Conservation (phyloP, 2,329 filamentous ascomycete species). For the Beauveria bassiana region DNA sequence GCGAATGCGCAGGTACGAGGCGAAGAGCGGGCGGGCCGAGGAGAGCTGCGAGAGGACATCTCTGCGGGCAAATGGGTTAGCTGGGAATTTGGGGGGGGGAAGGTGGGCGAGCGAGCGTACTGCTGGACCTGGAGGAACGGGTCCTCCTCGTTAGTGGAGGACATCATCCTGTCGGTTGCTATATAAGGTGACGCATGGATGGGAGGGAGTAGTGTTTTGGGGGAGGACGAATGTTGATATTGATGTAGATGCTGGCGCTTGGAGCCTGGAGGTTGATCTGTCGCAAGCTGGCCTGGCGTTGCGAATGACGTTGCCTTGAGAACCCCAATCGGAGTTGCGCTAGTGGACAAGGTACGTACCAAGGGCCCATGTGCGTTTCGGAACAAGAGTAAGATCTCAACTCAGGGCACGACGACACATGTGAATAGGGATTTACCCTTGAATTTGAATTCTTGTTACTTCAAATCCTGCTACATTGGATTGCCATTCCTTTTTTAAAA, state of each 20-base stretch:
- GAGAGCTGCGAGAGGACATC: conserved; percentile 82
- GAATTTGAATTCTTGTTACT: not conserved
- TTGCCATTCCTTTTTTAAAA: no score
- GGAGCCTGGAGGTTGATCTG: conserved; percentile 11
- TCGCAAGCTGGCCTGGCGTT: conserved; percentile 14
- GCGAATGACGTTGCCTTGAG: conserved; percentile 24
- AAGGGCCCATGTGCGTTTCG: not conserved
- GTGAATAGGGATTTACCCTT: not conserved
- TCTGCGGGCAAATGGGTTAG: conserved; percentile 36
- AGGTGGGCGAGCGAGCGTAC: conserved; percentile 35
- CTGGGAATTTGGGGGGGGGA: not conserved
- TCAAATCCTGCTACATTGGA: not conserved
- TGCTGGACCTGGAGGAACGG: conserved; percentile 67
- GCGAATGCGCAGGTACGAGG: conserved; percentile 91
- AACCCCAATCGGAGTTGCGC: not conserved
- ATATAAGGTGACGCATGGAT: conserved; percentile 16
- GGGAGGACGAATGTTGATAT: not conserved
- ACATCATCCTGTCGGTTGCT: conserved; percentile 48
- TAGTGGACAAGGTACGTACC: conserved; percentile 2
- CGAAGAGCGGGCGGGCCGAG: conserved; percentile 77
- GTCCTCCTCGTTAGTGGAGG: conserved; percentile 59
- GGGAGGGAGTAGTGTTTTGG: not conserved
- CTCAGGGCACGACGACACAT: not conserved
- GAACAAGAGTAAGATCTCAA: not conserved
- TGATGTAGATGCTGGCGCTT: conserved; percentile 14